Evolutionary conservation across 371 early-diverging fungal species (phyloP).

Genomic region (Mortierella sp.): DNA sequence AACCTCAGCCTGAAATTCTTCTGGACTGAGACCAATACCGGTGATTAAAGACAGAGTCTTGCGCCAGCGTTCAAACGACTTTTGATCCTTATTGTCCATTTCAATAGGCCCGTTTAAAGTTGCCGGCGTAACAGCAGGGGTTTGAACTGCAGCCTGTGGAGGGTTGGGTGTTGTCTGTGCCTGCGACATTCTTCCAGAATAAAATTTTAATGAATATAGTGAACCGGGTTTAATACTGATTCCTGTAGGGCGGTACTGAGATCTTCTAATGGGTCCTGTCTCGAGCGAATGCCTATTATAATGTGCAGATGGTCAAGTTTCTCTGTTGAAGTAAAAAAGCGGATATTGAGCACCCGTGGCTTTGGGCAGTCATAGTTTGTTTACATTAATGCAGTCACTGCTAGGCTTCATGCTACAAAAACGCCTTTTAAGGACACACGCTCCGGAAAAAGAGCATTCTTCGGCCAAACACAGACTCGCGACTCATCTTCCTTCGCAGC

Average conservation of each 20-base stretch:
- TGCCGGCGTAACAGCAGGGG: slow-evolving; percentile 2
- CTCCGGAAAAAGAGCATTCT: not conserved
- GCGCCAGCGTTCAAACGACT: slow-evolving; percentile 68
- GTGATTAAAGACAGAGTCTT: slow-evolving; percentile 69
- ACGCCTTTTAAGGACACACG: slow-evolving; percentile 1
- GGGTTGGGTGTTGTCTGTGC: slow-evolving; percentile 3
- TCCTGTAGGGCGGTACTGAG: not conserved
- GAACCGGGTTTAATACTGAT: not conserved
- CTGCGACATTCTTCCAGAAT: not conserved
- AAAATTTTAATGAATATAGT: not conserved
- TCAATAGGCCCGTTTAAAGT: slow-evolving; percentile 4
- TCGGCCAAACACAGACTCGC: not conserved
- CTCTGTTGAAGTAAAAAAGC: not conserved
- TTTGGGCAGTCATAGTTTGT: not conserved
- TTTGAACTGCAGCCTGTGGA: not conserved
- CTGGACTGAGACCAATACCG: slow-evolving; percentile 70
- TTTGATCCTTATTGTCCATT: slow-evolving; percentile 27
- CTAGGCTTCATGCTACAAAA: not conserved
- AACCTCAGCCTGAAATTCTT: slow-evolving; percentile 64
- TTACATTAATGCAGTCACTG: slow-evolving; percentile 1
- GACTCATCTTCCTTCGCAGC: not conserved
- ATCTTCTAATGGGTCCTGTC: not conserved
- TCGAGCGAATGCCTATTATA: not conserved
- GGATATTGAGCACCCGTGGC: not conserved
- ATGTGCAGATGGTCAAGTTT: not conserved